These are phyloP conservation scores for Colletotrichum echinochloae DNA, from an alignment of 2,329 filamentous ascomycete genomes.

Conservation along the genomic window DNA sequence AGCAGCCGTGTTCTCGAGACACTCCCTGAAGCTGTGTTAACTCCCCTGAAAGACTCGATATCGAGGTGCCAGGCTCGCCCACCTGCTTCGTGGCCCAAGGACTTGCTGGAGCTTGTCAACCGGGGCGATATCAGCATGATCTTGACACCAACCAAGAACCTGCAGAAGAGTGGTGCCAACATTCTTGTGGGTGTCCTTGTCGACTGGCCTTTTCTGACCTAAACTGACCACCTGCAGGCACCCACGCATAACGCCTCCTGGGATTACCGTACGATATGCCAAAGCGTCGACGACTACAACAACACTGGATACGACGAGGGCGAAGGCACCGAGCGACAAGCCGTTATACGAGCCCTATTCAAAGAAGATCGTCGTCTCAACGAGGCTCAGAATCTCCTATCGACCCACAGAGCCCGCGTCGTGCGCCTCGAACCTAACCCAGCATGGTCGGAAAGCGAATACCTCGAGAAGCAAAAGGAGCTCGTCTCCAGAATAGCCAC, in stretches of 20 bases:
- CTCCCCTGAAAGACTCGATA: conserved; percentile 85
- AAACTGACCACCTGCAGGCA: conserved; percentile 54
- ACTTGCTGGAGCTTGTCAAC: conserved; percentile 80
- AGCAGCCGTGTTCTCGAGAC: conserved; percentile 78
- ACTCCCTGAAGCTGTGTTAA: conserved; percentile 85
- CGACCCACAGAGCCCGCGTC: conserved; percentile 82
- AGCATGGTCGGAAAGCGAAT: conserved; percentile 85
- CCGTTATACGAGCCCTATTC: conserved; percentile 88
- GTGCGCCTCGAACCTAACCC: conserved; percentile 82
- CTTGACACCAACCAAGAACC: conserved; percentile 61
- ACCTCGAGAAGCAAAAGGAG: conserved; percentile 92
- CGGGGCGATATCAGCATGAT: conserved; percentile 83
- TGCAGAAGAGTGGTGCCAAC: conserved; percentile 50
- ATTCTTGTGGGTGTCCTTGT: conserved; percentile 55
- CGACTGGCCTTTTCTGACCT: not conserved
- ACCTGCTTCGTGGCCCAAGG: conserved; percentile 78
- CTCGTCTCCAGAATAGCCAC: conserved; percentile 87
- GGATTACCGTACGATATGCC: conserved; percentile 84
- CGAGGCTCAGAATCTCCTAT: conserved; percentile 87
- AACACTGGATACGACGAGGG: conserved; percentile 78
- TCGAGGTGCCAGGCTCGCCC: conserved; percentile 86
- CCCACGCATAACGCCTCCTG: conserved; percentile 75
- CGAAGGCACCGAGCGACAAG: conserved; percentile 84
- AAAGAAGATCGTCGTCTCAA: conserved; percentile 89
- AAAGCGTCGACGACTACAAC: conserved; percentile 70